Conservation (phyloP, 768 basidiomycete genomes). For the Mrakia gelida region DNA sequence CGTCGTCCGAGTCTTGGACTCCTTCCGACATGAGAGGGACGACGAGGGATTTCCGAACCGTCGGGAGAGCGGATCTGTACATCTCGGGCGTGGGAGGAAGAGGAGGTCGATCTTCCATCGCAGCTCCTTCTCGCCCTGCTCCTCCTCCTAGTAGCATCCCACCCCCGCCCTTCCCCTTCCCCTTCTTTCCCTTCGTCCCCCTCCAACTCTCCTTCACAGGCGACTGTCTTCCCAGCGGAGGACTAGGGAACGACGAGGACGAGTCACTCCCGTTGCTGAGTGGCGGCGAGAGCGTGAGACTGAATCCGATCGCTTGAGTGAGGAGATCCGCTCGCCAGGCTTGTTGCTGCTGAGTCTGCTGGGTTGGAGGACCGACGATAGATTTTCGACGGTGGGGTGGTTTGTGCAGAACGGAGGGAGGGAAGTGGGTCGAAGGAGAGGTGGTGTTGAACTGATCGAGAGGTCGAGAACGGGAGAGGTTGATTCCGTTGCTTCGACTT, state of each 20-base stretch:
- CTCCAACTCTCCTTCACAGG: too few relatives aligned
- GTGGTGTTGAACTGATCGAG: not conserved
- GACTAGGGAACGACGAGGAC: not conserved
- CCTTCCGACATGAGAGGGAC: not conserved
- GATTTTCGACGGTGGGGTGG: not conserved
- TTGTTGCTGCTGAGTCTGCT: not conserved
- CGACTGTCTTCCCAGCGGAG: not conserved
- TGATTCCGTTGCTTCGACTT: not conserved
- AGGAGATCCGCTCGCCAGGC: not conserved
- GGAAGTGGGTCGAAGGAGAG: not conserved
- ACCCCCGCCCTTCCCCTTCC: not conserved
- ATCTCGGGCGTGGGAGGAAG: slow-evolving; percentile 3
- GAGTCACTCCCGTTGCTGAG: not conserved
- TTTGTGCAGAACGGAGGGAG: not conserved
- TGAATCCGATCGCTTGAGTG: not conserved
- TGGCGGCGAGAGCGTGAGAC: not conserved
- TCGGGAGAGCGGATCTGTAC: not conserved
- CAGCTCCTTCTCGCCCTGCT: not conserved
- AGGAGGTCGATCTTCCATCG: not conserved
- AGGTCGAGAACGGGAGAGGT: not conserved
- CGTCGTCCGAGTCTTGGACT: not conserved
- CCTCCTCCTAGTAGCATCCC: not conserved
- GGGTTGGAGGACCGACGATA: not conserved
- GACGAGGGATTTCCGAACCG: not conserved
- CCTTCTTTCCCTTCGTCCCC: not conserved